Conservation (phyloP, 2,329 filamentous ascomycete species). For the Dactylellina parvicollis region DNA sequence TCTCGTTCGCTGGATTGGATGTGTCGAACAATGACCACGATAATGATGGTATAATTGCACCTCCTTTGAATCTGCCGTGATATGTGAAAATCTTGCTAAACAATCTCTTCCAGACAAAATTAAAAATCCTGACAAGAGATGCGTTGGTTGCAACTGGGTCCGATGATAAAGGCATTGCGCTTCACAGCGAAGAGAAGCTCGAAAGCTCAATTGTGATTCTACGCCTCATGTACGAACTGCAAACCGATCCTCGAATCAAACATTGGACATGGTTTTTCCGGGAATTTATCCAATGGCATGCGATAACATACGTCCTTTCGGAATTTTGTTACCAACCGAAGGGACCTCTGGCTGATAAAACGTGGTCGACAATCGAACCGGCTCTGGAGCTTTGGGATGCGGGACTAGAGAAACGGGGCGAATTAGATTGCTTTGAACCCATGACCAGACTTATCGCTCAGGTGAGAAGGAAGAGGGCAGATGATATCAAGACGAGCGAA, state of each 20-base stretch:
- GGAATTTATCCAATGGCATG: constrained; percentile 20
- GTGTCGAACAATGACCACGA: constrained; percentile 6
- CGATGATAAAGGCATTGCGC: background rate
- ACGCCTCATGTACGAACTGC: constrained; percentile 8
- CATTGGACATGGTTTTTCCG: constrained; percentile 16
- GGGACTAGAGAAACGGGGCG: background rate
- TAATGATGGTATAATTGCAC: constrained; percentile 5
- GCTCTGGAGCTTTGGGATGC: constrained; percentile 3
- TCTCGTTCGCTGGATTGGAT: constrained; percentile 13
- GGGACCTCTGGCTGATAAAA: background rate
- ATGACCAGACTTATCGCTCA: background rate
- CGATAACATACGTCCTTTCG: background rate
- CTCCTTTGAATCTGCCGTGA: background rate
- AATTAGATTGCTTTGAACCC: background rate
- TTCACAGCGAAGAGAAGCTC: background rate
- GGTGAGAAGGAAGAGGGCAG: constrained; percentile 3
- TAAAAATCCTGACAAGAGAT: constrained; percentile 1
- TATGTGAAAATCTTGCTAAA: background rate
- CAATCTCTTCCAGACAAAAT: background rate
- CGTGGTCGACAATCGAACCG: constrained; percentile 1
- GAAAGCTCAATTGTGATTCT: background rate
- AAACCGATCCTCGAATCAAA: background rate
- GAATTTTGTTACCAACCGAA: constrained; percentile 12
- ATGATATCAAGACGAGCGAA: background rate
- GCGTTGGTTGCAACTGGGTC: background rate